Evolutionary conservation across 2,329 filamentous ascomycete species (phyloP).

Genomic region (Trichophyton mentagrophytes): DNA sequence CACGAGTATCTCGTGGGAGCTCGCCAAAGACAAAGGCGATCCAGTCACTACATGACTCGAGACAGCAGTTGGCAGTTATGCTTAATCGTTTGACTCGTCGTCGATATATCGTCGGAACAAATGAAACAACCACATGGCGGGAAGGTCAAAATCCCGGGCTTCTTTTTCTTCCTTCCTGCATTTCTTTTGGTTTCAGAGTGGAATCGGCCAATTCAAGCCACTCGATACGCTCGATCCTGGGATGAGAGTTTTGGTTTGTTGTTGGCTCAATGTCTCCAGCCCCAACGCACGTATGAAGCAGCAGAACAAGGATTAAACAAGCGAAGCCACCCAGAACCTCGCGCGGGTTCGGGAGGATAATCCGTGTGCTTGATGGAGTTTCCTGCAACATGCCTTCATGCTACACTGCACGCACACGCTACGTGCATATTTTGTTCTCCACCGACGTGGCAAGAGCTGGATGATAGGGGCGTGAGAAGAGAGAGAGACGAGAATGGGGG

Average conservation of each 20-base stretch:
- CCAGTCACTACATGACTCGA: background rate
- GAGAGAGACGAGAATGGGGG: background rate
- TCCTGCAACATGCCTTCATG: background rate
- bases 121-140: slow-evolving; percentile 1
- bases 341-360: background rate
- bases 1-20: background rate
- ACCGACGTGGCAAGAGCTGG: background rate
- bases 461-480: background rate
- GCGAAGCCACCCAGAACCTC: background rate
- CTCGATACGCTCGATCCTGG: background rate
- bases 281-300: background rate
- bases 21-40: background rate
- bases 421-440: background rate
- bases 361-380: background rate
- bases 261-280: background rate
- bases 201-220: background rate
- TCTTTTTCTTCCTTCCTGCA: background rate
- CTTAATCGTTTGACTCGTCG: background rate
- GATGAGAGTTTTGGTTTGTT: background rate
- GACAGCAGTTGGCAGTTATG: background rate
- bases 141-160: background rate
- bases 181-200: background rate
- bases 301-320: slow-evolving; percentile 1
- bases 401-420: background rate
- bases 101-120: background rate